These are phyloP conservation scores for Myxozyma kluyveri DNA, from an alignment of 805 yeast species.

Conservation along the genomic window DNA sequence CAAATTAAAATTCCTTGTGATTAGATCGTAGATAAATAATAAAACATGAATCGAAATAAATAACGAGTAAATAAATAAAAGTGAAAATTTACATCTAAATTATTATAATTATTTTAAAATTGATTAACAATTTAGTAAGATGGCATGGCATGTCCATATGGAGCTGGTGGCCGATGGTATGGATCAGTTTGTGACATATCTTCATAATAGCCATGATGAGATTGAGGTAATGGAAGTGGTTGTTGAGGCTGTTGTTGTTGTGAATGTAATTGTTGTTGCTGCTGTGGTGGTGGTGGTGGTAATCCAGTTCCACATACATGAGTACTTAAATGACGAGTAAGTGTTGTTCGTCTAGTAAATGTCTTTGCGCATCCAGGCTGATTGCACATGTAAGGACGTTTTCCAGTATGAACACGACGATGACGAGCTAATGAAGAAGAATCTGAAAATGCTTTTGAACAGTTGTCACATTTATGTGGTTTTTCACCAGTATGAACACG, in stretches of 20 bases:
- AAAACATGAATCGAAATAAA: neutral
- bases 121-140: neutral
- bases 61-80: neutral
- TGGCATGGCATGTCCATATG: conserved; percentile 12
- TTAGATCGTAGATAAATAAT: neutral
- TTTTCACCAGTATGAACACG: conserved; percentile 82
- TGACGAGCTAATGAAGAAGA: conserved; percentile 68
- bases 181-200: neutral
- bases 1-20: neutral
- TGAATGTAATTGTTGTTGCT: conserved; percentile 4
- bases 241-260: conserved; percentile 8
- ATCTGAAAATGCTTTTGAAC: conserved; percentile 32
- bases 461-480: conserved; percentile 56
- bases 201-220: conserved; percentile 6
- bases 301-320: conserved; percentile 41
- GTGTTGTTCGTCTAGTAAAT: conserved; percentile 70
- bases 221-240: neutral
- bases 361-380: conserved; percentile 61
- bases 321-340: conserved; percentile 67
- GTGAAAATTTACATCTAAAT: no score
- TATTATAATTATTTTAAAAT: neutral
- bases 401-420: conserved; percentile 57
- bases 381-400: conserved; percentile 50
- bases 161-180: conserved; percentile 14
- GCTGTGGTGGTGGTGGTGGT: conserved; percentile 5